Evolutionary conservation across 1,139 yeast species (phyloP).

Genomic region (Citeromyces hawaiiensis): DNA sequence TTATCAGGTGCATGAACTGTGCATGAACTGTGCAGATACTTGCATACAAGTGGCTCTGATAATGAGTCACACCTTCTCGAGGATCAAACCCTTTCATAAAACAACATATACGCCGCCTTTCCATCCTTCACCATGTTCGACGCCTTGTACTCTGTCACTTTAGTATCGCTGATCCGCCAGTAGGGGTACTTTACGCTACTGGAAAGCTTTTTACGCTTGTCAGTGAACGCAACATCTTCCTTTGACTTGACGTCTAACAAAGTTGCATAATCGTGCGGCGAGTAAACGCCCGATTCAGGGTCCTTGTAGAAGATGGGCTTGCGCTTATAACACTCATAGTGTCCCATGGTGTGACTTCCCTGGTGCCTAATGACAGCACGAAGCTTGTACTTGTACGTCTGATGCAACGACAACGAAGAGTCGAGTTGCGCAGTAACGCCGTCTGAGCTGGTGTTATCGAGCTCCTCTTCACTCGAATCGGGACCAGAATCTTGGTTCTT

Average conservation of each 20-base stretch:
- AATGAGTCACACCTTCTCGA: too few species aligned
- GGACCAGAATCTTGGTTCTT: constrained; percentile 7
- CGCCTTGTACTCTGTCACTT: constrained; percentile 47
- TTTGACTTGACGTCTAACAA: constrained; percentile 1
- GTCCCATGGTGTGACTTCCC: constrained; percentile 86
- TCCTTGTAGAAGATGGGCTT: constrained; percentile 53
- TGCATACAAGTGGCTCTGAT: too few species aligned
- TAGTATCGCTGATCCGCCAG: constrained; percentile 81
- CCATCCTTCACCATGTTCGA: constrained; percentile 54
- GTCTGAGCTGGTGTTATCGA: constrained; percentile 6
- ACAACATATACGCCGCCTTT: constrained; percentile 69
- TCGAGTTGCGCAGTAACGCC: constrained; percentile 9
- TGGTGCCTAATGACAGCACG: constrained; percentile 71
- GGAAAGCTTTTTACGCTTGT: constrained; percentile 29
- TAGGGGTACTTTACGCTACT: constrained; percentile 48
- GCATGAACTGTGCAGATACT: too few species aligned
- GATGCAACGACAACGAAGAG: constrained; percentile 5
- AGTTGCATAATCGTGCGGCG: constrained; percentile 2
- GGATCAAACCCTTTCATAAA: constrained; percentile 56
- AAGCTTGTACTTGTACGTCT: constrained; percentile 36
- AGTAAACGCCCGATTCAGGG: constrained; percentile 12
- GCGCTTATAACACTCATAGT: constrained; percentile 67
- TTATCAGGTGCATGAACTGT: too few species aligned
- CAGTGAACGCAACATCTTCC: not conserved
- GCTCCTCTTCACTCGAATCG: constrained; percentile 7